phyloP scores from a whole-genome alignment of 352 stramenopile genomes.

The Elongisporangium prolatum region DNA sequence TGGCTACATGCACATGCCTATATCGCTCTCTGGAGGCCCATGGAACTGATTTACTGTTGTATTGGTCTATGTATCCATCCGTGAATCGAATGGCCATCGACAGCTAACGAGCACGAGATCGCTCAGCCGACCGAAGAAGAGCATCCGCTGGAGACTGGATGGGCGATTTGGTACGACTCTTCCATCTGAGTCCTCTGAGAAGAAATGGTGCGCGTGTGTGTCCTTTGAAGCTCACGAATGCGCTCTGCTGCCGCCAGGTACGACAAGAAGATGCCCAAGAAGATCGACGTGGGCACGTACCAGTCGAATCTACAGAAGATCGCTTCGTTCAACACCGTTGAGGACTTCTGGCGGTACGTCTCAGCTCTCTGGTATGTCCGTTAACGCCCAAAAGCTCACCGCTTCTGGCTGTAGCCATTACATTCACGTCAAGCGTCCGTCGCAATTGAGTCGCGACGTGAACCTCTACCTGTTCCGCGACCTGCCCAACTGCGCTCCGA shows the following conservation, averaged over 20 bases:
- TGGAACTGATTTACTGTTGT: no score
- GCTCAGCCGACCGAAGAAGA: conserved; percentile 29
- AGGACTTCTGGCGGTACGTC: conserved; percentile 90
- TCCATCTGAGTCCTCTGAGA: background rate
- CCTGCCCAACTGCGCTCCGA: conserved; percentile 79
- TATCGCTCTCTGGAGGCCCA: no score
- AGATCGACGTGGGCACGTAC: conserved; percentile 83
- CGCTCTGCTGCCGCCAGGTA: conserved; percentile 59
- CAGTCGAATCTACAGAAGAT: conserved; percentile 85
- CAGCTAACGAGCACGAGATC: no score
- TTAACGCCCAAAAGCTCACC: background rate
- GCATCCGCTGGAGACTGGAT: conserved; percentile 85
- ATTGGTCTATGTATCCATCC: no score
- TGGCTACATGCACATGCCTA: no score
- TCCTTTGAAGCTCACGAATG: conserved; percentile 5
- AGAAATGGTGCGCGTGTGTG: conserved; percentile 2
- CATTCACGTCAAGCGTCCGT: conserved; percentile 92
- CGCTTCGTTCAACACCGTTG: conserved; percentile 87
- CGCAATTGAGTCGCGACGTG: conserved; percentile 86
- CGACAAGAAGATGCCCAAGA: conserved; percentile 92
- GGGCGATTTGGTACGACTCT: conserved; percentile 78
- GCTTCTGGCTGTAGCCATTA: conserved; percentile 54
- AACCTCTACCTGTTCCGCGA: conserved; percentile 94
- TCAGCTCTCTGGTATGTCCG: background rate
- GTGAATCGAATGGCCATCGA: no score